Evolutionary conservation across 2,329 filamentous ascomycete species (phyloP).

Genomic region (Plectosphaerella cucumerina): DNA sequence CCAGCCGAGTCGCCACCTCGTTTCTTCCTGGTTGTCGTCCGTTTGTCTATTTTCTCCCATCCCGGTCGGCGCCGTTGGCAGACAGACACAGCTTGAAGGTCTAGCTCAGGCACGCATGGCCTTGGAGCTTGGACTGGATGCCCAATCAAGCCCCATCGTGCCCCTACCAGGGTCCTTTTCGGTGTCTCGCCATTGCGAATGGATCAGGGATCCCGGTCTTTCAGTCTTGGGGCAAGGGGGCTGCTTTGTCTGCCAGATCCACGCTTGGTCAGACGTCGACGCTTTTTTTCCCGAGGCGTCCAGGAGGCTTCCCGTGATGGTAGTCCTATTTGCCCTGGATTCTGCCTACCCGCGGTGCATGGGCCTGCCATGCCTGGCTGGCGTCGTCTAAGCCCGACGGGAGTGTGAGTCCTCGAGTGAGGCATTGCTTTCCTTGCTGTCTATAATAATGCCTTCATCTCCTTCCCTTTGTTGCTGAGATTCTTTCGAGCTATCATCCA

Average conservation of each 20-base stretch:
- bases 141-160: background rate
- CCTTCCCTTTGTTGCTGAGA: background rate
- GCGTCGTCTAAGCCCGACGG: background rate
- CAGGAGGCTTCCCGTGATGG: no score
- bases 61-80: no score
- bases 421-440: background rate
- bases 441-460: background rate
- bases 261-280: no score
- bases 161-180: background rate
- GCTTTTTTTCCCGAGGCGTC: no score
- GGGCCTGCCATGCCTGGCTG: background rate
- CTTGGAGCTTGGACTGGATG: background rate
- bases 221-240: background rate
- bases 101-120: no score
- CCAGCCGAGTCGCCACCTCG: no score
- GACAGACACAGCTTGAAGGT: no score
- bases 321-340: background rate
- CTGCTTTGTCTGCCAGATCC: no score
- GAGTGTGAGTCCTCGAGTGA: background rate
- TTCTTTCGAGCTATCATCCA: background rate
- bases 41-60: no score
- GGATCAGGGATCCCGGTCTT: background rate
- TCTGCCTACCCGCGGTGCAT: background rate
- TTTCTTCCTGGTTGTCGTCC: no score
- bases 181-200: background rate